Evolutionary conservation across 495 filamentous ascomycete species (phyloP).

Genomic region (Aspergillus taichungensis): DNA sequence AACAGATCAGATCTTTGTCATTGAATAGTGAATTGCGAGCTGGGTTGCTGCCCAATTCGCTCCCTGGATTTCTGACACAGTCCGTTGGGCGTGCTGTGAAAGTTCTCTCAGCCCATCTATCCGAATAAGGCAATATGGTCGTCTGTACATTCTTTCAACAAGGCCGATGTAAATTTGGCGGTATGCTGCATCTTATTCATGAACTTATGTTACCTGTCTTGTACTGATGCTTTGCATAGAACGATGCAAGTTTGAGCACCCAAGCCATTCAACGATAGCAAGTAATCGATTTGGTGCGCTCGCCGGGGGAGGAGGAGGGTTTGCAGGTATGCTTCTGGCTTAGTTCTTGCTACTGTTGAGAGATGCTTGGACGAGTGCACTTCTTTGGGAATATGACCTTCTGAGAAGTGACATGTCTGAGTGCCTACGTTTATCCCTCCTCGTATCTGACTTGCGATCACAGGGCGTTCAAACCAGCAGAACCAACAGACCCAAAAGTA

Average conservation of each 20-base stretch:
- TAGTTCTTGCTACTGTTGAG: background rate
- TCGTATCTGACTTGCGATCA: too few species aligned
- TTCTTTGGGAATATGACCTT: too few species aligned
- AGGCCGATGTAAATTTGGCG: conserved; percentile 65
- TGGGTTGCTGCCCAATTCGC: too few species aligned
- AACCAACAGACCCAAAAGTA: conserved; percentile 18
- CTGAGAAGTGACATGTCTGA: too few species aligned
- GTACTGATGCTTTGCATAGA: conserved; percentile 27
- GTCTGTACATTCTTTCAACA: conserved; percentile 67
- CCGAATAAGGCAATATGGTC: conserved; percentile 32
- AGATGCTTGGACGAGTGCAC: too few species aligned
- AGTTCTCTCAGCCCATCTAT: background rate
- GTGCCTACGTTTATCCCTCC: too few species aligned
- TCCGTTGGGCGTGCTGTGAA: background rate
- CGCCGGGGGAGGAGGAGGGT: conserved; percentile 21
- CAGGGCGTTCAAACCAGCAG: too few species aligned
- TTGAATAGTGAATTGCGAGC: too few species aligned
- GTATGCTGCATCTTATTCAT: conserved; percentile 19
- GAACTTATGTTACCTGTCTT: background rate
- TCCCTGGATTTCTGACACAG: too few species aligned
- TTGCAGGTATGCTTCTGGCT: conserved; percentile 26
- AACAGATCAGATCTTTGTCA: too few species aligned
- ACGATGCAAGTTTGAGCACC: conserved; percentile 48
- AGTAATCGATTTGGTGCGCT: conserved; percentile 40
- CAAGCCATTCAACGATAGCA: conserved; percentile 21